A percentile compares a stretch with the other conserved stretches of the same genome.
phyloP scores from a whole-genome alignment of 2,329 filamentous ascomycete genomes.

The Claviceps purpurea region DNA sequence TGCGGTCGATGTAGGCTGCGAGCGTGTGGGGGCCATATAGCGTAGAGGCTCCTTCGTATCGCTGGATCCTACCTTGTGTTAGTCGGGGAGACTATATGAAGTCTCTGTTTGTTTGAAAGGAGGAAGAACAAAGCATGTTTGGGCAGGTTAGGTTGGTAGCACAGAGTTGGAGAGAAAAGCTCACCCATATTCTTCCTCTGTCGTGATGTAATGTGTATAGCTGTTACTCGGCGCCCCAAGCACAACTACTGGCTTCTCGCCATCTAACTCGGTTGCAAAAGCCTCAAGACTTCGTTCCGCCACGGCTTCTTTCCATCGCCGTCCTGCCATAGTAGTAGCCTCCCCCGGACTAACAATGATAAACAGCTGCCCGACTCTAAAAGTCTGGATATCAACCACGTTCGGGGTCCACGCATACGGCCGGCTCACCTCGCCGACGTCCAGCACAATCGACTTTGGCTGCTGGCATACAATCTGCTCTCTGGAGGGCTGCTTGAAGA shows the following conservation, averaged over 20 bases:
- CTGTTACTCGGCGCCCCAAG: conserved; percentile 79
- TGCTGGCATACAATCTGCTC: conserved; percentile 63
- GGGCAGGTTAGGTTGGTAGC: not conserved
- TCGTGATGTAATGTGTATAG: conserved; percentile 69
- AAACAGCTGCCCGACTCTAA: conserved; percentile 71
- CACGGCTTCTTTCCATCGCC: conserved; percentile 69
- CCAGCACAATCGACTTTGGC: conserved; percentile 73
- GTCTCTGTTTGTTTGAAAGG: not conserved
- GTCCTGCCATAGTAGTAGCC: conserved; percentile 81
- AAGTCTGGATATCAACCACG: conserved; percentile 72
- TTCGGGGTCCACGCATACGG: conserved; percentile 85
- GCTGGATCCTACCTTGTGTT: conserved; percentile 43
- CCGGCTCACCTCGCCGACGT: conserved; percentile 61
- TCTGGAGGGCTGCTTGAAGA: conserved; percentile 54
- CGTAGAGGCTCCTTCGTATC: conserved; percentile 84
- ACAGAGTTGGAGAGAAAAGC: not conserved
- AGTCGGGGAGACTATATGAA: not conserved
- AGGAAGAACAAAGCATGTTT: not conserved
- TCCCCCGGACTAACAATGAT: conserved; percentile 81
- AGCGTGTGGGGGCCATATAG: conserved; percentile 75
- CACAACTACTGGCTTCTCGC: conserved; percentile 52
- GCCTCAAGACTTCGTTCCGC: conserved; percentile 31
- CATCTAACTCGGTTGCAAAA: conserved; percentile 26
- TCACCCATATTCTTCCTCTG: conserved; percentile 47
- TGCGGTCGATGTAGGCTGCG: conserved; percentile 76